A percentile compares a stretch with the other conserved stretches of the same genome.
Evolutionary conservation across 192 early-diverging fungal species (phyloP).

Genomic region (Mortierella antarctica): DNA sequence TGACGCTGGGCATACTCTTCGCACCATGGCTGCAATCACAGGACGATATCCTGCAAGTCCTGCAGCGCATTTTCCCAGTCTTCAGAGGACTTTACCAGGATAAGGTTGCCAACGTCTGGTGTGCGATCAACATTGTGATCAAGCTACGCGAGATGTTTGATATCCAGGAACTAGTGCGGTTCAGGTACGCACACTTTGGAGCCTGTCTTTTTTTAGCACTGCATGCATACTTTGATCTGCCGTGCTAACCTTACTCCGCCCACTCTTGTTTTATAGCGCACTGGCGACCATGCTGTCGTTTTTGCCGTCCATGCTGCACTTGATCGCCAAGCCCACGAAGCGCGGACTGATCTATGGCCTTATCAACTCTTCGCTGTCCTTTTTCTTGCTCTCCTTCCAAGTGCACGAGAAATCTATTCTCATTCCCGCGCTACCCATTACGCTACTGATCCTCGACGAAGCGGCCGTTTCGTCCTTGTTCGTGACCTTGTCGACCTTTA

Average conservation of each 20-base stretch:
- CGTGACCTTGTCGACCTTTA: constrained; percentile 80
- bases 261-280: constrained; percentile 58
- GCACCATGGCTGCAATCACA: constrained; percentile 73
- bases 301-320: constrained; percentile 76
- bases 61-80: constrained; percentile 91
- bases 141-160: constrained; percentile 81
- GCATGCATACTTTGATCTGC: neutral
- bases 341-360: constrained; percentile 75
- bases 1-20: constrained; percentile 75
- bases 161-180: constrained; percentile 66
- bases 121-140: constrained; percentile 85
- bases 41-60: constrained; percentile 77
- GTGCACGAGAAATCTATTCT: constrained; percentile 98
- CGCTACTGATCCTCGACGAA: constrained; percentile 79
- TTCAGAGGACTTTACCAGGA: constrained; percentile 96
- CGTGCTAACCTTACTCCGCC: neutral
- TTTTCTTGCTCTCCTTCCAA: constrained; percentile 98
- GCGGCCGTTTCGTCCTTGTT: constrained; percentile 71
- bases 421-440: constrained; percentile 82
- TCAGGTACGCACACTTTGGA: constrained; percentile 65
- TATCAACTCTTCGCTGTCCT: constrained; percentile 82
- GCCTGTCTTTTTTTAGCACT: neutral
- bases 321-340: constrained; percentile 69
- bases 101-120: constrained; percentile 99
- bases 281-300: constrained; percentile 73